phyloP scores from a whole-genome alignment of 257 asterid genomes.

The Mitragyna speciosa region DNA sequence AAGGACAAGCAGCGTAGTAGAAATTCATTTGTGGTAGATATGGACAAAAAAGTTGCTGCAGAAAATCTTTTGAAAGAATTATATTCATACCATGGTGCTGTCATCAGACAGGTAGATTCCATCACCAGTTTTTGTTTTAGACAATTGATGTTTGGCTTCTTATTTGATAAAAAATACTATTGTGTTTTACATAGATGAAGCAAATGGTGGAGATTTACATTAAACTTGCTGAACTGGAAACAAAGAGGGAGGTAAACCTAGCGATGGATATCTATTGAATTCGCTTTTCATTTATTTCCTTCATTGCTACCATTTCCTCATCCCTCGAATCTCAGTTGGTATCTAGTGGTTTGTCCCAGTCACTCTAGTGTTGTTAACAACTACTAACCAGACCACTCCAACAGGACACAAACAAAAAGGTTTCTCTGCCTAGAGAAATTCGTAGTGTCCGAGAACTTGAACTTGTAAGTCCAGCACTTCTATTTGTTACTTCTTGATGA shows the following conservation, averaged over 20 bases:
- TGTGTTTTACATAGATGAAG: slow-evolving; percentile 62
- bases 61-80: slow-evolving; percentile 84
- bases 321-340: not conserved
- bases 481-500: not conserved
- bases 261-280: slow-evolving; percentile 8
- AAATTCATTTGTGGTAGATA: slow-evolving; percentile 89
- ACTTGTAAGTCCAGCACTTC: slow-evolving; percentile 60
- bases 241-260: slow-evolving; percentile 74
- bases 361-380: slow-evolving; percentile 12
- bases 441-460: slow-evolving; percentile 87
- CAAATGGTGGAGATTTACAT: slow-evolving; percentile 99
- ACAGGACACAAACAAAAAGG: slow-evolving; percentile 89
- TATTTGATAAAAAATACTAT: slow-evolving; percentile 21
- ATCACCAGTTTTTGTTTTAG: slow-evolving; percentile 14
- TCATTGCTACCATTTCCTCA: slow-evolving; percentile 4
- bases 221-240: slow-evolving; percentile 95
- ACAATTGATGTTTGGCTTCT: slow-evolving; percentile 16
- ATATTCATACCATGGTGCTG: slow-evolving; percentile 69
- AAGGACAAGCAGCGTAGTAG: slow-evolving; percentile 97
- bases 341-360: not conserved
- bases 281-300: slow-evolving; percentile 5
- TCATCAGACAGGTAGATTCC: slow-evolving; percentile 66
- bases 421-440: slow-evolving; percentile 81
- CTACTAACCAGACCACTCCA: slow-evolving; percentile 26
- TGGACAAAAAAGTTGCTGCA: slow-evolving; percentile 93